Evolutionary conservation across 2,329 filamentous ascomycete genomes (phyloP).

Genomic region (Colletotrichum navitas): DNA sequence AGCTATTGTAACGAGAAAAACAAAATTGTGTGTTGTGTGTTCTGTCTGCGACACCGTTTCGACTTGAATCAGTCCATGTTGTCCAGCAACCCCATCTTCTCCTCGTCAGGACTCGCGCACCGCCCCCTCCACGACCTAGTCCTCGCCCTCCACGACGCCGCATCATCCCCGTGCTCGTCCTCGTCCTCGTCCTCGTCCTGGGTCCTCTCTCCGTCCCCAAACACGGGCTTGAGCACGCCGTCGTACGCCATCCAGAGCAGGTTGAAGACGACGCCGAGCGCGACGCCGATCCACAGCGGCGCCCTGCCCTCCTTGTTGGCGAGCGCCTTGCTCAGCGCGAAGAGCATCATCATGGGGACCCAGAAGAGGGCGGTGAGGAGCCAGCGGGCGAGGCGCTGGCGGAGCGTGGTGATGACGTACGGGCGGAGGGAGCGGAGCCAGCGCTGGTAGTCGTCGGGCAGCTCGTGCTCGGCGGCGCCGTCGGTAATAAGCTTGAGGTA

Average conservation of each 20-base stretch:
- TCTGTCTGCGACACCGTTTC: background rate
- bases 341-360: constrained; percentile 45
- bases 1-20: background rate
- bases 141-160: constrained; percentile 1
- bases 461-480: constrained; percentile 82
- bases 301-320: constrained; percentile 75
- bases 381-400: constrained; percentile 76
- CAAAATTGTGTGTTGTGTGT: background rate
- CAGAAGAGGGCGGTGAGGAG: constrained; percentile 63
- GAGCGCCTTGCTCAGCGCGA: constrained; percentile 57
- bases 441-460: constrained; percentile 81
- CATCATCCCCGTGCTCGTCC: constrained; percentile 32
- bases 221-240: constrained; percentile 66
- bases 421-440: constrained; percentile 78
- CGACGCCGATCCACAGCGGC: constrained; percentile 74
- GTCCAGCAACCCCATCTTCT: constrained; percentile 44
- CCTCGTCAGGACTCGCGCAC: constrained; percentile 42
- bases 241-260: constrained; percentile 62
- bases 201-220: constrained; percentile 88
- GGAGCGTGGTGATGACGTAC: constrained; percentile 75
- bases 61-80: background rate
- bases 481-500: constrained; percentile 85
- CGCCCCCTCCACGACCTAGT: constrained; percentile 22
- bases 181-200: constrained; percentile 46
- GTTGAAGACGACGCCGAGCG: constrained; percentile 66